Evolutionary conservation across 2,329 filamentous ascomycete genomes (phyloP).

Genomic region (Nothophaeocryptopus gaeumannii): DNA sequence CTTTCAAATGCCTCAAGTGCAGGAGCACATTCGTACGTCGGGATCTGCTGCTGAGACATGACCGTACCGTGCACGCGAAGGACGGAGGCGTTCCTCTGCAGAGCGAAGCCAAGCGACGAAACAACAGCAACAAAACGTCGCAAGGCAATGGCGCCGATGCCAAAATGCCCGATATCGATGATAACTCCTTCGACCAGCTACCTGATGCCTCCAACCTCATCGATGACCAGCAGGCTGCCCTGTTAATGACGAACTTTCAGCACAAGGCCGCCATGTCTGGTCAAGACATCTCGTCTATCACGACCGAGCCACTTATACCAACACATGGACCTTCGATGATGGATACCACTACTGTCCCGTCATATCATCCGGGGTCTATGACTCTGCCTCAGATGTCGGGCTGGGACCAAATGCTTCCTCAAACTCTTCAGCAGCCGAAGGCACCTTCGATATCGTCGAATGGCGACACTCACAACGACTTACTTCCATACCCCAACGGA

Average conservation of each 20-base stretch:
- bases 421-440: constrained; percentile 65
- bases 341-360: constrained; percentile 71
- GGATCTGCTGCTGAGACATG: constrained; percentile 92
- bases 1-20: constrained; percentile 98
- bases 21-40: constrained; percentile 96
- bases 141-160: constrained; percentile 10
- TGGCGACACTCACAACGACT: constrained; percentile 34
- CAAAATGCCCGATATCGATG: constrained; percentile 79
- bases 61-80: constrained; percentile 97
- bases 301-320: constrained; percentile 66
- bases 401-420: constrained; percentile 85
- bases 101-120: constrained; percentile 85
- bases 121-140: constrained; percentile 11
- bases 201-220: constrained; percentile 89
- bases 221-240: constrained; percentile 94
- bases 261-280: constrained; percentile 80
- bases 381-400: constrained; percentile 76
- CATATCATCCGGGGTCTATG: constrained; percentile 61
- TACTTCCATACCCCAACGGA: constrained; percentile 52
- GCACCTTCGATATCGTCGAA: constrained; percentile 67
- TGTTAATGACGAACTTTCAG: constrained; percentile 97
- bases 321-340: constrained; percentile 69
- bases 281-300: constrained; percentile 54
- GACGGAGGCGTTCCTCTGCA: constrained; percentile 92
- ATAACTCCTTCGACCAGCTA: constrained; percentile 83